Conservation (phyloP, 306 rosid species). For the Acacia confusa region DNA sequence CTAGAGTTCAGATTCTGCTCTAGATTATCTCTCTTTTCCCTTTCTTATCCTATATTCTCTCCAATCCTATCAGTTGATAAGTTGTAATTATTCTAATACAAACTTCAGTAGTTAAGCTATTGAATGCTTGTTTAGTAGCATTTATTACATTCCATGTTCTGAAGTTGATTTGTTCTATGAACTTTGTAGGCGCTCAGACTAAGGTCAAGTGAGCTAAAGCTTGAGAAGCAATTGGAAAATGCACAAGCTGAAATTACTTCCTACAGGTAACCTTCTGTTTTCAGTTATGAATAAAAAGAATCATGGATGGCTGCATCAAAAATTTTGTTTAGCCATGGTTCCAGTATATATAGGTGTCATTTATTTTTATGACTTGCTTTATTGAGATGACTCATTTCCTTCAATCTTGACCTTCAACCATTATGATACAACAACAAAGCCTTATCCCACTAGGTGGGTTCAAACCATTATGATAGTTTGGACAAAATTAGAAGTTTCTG, state of each 20-base stretch:
- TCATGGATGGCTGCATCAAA: background rate
- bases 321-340: background rate
- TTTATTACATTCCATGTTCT: constrained; percentile 17
- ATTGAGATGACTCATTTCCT: background rate
- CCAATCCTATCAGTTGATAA: background rate
- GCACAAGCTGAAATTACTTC: constrained; percentile 77
- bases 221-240: constrained; percentile 86
- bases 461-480: background rate
- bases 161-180: constrained; percentile 30
- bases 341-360: background rate
- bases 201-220: constrained; percentile 90
- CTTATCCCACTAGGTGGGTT: no score
- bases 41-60: no score
- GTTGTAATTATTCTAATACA: constrained; percentile 10
- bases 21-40: no score
- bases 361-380: background rate
- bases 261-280: constrained; percentile 58
- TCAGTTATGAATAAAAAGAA: constrained; percentile 5
- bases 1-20: no score
- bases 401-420: background rate
- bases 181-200: constrained; percentile 77
- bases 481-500: background rate
- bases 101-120: constrained; percentile 1
- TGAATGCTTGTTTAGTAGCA: constrained; percentile 25
- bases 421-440: no score